Evolutionary conservation across 1,284 basidiomycete species (phyloP).

Genomic region (Cystobasidium slooffiae): DNA sequence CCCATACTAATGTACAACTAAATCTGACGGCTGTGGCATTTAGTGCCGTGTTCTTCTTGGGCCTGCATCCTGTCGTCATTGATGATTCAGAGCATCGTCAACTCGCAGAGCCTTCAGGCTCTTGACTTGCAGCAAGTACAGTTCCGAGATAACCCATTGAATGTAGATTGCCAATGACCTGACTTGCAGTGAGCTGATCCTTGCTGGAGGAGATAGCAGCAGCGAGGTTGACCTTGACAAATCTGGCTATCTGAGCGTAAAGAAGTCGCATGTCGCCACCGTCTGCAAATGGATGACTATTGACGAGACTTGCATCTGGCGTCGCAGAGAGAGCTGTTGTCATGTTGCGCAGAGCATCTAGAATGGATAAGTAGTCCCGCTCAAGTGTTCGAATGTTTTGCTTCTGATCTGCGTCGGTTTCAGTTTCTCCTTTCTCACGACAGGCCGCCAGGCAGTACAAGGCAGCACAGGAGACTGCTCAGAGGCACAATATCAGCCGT

Average conservation of each 20-base stretch:
- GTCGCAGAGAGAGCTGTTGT: slow-evolving; percentile 13
- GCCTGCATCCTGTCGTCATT: no score
- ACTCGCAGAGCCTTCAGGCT: background rate
- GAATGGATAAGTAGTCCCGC: slow-evolving; percentile 31
- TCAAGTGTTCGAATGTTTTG: slow-evolving; percentile 21
- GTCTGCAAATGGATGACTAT: slow-evolving; percentile 26
- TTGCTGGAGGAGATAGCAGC: slow-evolving; percentile 3
- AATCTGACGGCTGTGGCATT: no score
- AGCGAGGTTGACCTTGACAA: slow-evolving; percentile 7
- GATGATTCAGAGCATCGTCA: no score
- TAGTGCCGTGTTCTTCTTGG: no score
- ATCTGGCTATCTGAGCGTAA: slow-evolving; percentile 20
- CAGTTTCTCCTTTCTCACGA: slow-evolving; percentile 2
- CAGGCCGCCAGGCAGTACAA: slow-evolving; percentile 31
- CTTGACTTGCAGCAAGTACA: slow-evolving; percentile 16
- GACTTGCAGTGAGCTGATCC: slow-evolving; percentile 1
- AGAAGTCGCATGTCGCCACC: slow-evolving; percentile 34
- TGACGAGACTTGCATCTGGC: slow-evolving; percentile 21
- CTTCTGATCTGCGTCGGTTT: slow-evolving; percentile 1
- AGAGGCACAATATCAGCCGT: background rate
- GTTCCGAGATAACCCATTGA: slow-evolving; percentile 25
- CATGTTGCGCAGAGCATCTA: slow-evolving; percentile 23
- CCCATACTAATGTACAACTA: no score
- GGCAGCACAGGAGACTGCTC: slow-evolving; percentile 14
- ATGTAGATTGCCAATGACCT: slow-evolving; percentile 19